Base-by-base conservation (phyloP, 78 protist genomes). In the Dictyostelium citrinum region DNA sequence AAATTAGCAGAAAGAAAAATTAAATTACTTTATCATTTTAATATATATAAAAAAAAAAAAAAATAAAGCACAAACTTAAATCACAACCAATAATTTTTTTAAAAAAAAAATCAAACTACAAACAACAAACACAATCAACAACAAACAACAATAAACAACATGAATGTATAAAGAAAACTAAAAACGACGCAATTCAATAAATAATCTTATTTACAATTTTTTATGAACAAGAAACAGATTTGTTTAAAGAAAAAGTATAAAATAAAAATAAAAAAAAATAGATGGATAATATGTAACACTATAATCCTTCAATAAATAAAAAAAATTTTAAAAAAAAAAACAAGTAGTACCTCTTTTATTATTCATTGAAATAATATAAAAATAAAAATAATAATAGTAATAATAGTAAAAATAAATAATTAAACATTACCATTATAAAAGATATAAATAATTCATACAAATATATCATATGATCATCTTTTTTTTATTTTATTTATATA, bases 1-100 rank as follows among this genome's bases (percentile, higher is more conserved):
- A 88, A 49, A 88, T 88, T 67, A 88, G 93, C 85, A 88, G 93
- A 88, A 88, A 78, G 85, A 88, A 88, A 51, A 55, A 55, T 55
- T 51, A 71, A 76, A 41, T 33, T 17, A 33, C 4, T 20, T 49
- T 60, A 64, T n/a, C 17, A 2, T 27, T 24, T 70, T 16, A 33
- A 33, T 27, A 33, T 70, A 33, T 14, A 70, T 22, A 70, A 70
- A 33, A 11, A 68, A 5, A n/a, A 24, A 51, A 6, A 0, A 51
- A 51, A 51, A 17, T 17, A 49, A 12, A 49, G 14, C 7, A 2
- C n/a, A n/a, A n/a, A n/a, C n/a, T n/a, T n/a, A n/a, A n/a, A n/a
- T n/a, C n/a, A n/a, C n/a, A n/a, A n/a, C 51, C 51, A 5, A 37
- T 3, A 37, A 37, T 39, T 39, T 39, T 39, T 39, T 39, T 39